A percentile compares a stretch with the other conserved stretches of the same genome.
Conservation (phyloP, 495 filamentous ascomycete genomes). For the Cairneyella variabilis region DNA sequence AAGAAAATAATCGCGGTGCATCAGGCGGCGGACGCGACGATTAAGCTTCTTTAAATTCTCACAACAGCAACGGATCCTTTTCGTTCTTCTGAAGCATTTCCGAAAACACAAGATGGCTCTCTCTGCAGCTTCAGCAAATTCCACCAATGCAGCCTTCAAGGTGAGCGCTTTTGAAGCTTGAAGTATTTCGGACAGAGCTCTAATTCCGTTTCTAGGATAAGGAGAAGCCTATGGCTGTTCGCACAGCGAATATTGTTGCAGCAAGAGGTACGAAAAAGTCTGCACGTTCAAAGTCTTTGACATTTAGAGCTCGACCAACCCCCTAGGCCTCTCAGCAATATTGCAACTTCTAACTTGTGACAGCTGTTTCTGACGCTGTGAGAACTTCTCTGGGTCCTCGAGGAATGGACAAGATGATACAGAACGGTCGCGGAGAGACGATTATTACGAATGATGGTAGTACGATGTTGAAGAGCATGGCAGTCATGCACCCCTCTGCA, state of each 20-base stretch:
- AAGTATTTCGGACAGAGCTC: slow-evolving; percentile 34
- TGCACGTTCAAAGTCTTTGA: no score
- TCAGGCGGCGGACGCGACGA: slow-evolving; percentile 18
- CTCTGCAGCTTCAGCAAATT: slow-evolving; percentile 47
- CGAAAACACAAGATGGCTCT: slow-evolving; percentile 60
- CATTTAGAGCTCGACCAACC: no score
- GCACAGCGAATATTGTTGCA: slow-evolving; percentile 91
- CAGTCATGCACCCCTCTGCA: slow-evolving; percentile 95
- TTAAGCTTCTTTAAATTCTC: not conserved
- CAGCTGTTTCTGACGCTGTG: slow-evolving; percentile 95
- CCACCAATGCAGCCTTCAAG: slow-evolving; percentile 75
- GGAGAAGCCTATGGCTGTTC: slow-evolving; percentile 97
- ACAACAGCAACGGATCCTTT: not conserved
- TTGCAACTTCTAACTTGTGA: slow-evolving; percentile 10
- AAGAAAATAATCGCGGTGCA: slow-evolving; percentile 14
- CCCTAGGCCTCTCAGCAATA: not conserved
- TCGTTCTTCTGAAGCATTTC: not conserved
- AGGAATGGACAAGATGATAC: slow-evolving; percentile 97
- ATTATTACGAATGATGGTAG: slow-evolving; percentile 99
- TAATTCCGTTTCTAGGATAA: slow-evolving; percentile 70
- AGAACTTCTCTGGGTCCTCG: slow-evolving; percentile 63
- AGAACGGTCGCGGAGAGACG: slow-evolving; percentile 91
- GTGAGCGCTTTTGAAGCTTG: slow-evolving; percentile 41
- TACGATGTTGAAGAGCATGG: slow-evolving; percentile 98
- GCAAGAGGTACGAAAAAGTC: slow-evolving; percentile 70